Percentiles rank a stretch among this genome's conserved stretches.
Evolutionary conservation across 2,329 filamentous ascomycete genomes (phyloP).

Genomic region (Thermomyces lanuginosus): DNA sequence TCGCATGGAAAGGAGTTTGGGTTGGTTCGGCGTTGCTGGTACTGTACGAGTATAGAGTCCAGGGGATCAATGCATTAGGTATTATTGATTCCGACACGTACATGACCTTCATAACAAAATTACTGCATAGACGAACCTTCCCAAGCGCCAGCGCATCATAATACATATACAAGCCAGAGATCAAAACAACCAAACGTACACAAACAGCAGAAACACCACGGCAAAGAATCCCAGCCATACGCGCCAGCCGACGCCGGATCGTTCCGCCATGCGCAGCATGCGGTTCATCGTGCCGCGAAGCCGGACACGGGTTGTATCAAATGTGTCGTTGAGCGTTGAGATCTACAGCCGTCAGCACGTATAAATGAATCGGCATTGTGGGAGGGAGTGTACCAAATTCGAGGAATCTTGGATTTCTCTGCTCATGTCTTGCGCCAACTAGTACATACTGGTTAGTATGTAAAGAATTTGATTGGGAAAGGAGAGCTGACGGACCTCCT

Average conservation of each 20-base stretch:
- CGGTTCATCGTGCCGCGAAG: slow-evolving; percentile 88
- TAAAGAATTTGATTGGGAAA: not conserved
- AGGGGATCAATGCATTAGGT: not conserved
- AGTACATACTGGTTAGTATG: slow-evolving; percentile 1
- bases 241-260: slow-evolving; percentile 88
- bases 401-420: slow-evolving; percentile 7
- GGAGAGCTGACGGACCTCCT: slow-evolving; percentile 48
- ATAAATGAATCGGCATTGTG: not conserved
- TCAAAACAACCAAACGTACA: slow-evolving; percentile 83
- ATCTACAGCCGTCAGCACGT: not conserved
- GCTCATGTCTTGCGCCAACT: slow-evolving; percentile 7
- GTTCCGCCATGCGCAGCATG: slow-evolving; percentile 90
- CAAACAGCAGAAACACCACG: slow-evolving; percentile 66
- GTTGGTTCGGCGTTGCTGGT: not conserved
- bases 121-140: slow-evolving; percentile 2
- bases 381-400: slow-evolving; percentile 2
- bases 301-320: slow-evolving; percentile 67
- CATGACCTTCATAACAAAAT: no score
- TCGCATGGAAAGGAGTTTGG: slow-evolving; percentile 1
- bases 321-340: slow-evolving; percentile 91
- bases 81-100: no score
- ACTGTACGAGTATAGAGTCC: not conserved
- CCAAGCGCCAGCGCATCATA: slow-evolving; percentile 3
- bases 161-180: slow-evolving; percentile 6
- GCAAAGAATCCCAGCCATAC: slow-evolving; percentile 84